Evolutionary conservation across 2,329 filamentous ascomycete genomes (phyloP).

Genomic region (Cryphonectria japonica): DNA sequence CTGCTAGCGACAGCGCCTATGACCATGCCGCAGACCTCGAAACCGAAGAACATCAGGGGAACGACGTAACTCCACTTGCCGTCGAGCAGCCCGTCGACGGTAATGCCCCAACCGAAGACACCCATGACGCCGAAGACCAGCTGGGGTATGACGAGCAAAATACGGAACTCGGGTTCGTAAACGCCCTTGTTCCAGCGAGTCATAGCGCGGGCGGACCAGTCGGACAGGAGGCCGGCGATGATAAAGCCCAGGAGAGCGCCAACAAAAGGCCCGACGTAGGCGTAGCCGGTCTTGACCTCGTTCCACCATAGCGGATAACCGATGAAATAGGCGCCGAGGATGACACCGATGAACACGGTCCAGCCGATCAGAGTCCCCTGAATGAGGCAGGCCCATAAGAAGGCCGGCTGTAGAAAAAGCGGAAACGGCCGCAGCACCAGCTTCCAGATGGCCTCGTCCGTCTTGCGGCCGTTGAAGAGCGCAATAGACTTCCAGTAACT

Average conservation of each 20-base stretch:
- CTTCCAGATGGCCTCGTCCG: conserved; percentile 72
- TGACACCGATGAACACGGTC: conserved; percentile 90
- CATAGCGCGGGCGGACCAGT: conserved; percentile 71
- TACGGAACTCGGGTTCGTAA: conserved; percentile 90
- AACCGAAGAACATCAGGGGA: conserved; percentile 79
- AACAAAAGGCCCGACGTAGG: conserved; percentile 84
- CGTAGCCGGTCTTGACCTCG: conserved; percentile 81
- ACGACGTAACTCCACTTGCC: conserved; percentile 70
- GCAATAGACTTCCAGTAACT: conserved; percentile 64
- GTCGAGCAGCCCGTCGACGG: conserved; percentile 60
- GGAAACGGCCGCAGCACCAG: conserved; percentile 76
- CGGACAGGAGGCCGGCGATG: conserved; percentile 74
- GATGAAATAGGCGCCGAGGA: conserved; percentile 81
- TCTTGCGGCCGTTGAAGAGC: conserved; percentile 81
- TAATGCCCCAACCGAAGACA: conserved; percentile 83
- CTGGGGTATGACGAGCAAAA: conserved; percentile 82
- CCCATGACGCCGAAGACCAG: conserved; percentile 77
- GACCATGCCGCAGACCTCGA: conserved; percentile 89
- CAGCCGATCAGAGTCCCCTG: conserved; percentile 93
- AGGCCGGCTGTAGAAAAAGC: conserved; percentile 81
- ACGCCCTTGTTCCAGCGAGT: conserved; percentile 76
- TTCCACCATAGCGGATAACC: conserved; percentile 80
- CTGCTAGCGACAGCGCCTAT: conserved; percentile 85
- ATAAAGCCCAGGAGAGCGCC: conserved; percentile 79
- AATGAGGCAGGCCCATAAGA: conserved; percentile 78